phyloP scores from a whole-genome alignment of 2,329 filamentous ascomycete species.

The Aspergillus carbonarius region DNA sequence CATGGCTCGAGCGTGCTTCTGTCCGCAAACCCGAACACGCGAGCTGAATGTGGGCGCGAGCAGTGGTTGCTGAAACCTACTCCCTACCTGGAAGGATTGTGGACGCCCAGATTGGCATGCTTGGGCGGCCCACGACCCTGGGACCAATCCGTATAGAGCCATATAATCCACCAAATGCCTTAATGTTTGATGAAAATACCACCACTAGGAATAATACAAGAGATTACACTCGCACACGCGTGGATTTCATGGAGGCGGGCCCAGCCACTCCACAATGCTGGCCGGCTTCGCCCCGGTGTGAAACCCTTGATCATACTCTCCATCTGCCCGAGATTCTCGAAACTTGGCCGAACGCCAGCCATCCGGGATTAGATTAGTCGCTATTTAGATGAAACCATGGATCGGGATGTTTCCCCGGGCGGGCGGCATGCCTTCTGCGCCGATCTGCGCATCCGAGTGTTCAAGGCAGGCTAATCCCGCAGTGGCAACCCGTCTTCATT shows the following conservation, averaged over 20 bases:
- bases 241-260: too few species aligned
- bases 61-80: background rate
- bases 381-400: background rate
- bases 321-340: background rate
- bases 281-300: background rate
- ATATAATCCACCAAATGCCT: background rate
- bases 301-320: background rate
- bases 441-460: too few species aligned
- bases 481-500: too few species aligned
- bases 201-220: background rate
- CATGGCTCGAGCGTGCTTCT: background rate
- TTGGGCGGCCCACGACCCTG: background rate
- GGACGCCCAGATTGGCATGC: background rate
- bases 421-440: background rate
- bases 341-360: background rate
- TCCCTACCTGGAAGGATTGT: background rate
- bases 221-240: background rate
- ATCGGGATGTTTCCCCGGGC: background rate
- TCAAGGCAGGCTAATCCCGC: too few species aligned
- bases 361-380: background rate
- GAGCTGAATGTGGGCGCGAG: background rate
- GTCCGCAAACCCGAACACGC: background rate
- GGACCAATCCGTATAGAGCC: background rate
- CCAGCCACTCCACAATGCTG: background rate
- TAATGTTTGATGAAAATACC: background rate